Base-by-base conservation (phyloP, 169 alveolate genomes). In the Plasmodium ovale region DNA sequence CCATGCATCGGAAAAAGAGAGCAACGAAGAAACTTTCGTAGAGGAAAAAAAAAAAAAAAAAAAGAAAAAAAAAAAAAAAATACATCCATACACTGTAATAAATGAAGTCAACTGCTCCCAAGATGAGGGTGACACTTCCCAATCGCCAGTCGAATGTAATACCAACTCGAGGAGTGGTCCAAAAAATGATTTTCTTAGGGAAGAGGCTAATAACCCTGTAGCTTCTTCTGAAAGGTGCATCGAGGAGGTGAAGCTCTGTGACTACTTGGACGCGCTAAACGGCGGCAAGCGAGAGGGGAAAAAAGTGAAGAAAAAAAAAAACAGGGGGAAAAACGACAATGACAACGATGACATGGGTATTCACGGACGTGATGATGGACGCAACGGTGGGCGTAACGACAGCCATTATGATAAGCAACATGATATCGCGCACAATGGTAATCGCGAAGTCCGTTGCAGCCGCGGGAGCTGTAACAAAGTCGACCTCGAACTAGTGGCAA, bases 11-110 rank as follows among this genome's bases (percentile, higher is more conserved):
- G 58, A 31, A 65, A 19, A 65, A 35, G 73, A 65, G 23, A 33
- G 56, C 6, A 19, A 35, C 56, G 37, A 39, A 21, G 56, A 65
- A 9, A 10, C 29, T 3, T 65, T 21, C 37, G 33, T 27, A 3
- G 27, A 49, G 10, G 65, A 69, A 14, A 19, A 69, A 33, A 69
- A 31, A 16, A 69, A 27, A 25, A 69, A 69, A 49, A 69, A 69
- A 69, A 69, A 69, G n/a, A 69, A 69, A 69, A 69, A 69, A 69
- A 68, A 68, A 42, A 69, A 69, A 49, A 69, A 69, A 47, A 69
- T 47, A 49, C 19, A 69, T 25, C 9, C 27, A 12, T 69, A 69
- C 31, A 25, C 82, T 12, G 27, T 29, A 25, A 69, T 69, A 69
- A 27, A 47, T 0, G 67, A 69, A 69, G 44, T 49, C 6, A 69